These are phyloP conservation scores for Heteromeles arbutifolia DNA, from an alignment of 306 rosid species.

Conservation along the genomic window DNA sequence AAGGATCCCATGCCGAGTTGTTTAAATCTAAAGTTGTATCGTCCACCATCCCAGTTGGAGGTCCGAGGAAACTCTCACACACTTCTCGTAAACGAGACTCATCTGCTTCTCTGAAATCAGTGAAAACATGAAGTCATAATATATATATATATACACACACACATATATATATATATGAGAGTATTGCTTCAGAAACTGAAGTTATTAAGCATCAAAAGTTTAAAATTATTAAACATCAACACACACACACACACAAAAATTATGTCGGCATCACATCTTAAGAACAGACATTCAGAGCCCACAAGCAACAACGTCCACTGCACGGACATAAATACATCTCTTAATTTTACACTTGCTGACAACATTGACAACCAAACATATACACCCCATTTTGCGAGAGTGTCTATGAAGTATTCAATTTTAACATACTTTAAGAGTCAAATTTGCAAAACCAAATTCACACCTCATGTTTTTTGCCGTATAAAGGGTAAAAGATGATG, in stretches of 20 bases:
- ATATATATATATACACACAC: no score
- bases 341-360: neutral
- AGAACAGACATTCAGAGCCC: neutral
- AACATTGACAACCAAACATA: neutral
- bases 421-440: neutral
- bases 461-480: neutral
- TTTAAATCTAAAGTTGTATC: conserved; percentile 47
- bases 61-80: conserved; percentile 95
- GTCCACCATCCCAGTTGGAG: conserved; percentile 90
- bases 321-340: neutral
- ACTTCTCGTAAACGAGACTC: conserved; percentile 93
- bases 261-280: neutral
- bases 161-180: rapidly evolving
- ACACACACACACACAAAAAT: neutral
- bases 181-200: neutral
- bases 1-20: conserved; percentile 83
- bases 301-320: neutral
- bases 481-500: neutral
- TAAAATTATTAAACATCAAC: neutral
- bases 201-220: neutral
- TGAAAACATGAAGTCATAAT: neutral
- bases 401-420: neutral
- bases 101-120: conserved; percentile 85
- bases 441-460: neutral
- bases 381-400: neutral